Conservation (phyloP, 768 basidiomycete species). For the Coprinopsis sp. region DNA sequence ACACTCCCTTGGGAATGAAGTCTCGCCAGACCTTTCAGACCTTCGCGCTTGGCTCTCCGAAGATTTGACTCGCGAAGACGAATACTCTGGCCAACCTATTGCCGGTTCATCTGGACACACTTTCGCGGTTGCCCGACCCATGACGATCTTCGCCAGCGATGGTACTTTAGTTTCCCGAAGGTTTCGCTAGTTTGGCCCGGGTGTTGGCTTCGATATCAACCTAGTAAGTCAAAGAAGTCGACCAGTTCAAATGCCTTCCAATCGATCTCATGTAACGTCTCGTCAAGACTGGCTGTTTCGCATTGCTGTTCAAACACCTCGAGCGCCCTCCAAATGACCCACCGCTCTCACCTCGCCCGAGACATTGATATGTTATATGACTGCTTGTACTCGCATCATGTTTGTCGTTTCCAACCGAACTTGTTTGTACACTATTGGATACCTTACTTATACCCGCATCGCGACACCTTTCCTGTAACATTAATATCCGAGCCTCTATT, state of each 20-base stretch:
- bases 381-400: too few species aligned
- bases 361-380: too few species aligned
- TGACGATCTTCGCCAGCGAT: background rate
- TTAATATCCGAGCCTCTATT: background rate
- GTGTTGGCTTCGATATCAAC: background rate
- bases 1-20: background rate
- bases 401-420: too few species aligned
- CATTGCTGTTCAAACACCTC: too few species aligned
- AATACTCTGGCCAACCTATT: background rate
- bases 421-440: background rate
- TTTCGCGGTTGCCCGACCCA: background rate
- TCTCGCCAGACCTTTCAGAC: constrained; percentile 22
- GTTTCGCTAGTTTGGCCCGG: background rate
- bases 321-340: too few species aligned
- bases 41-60: constrained; percentile 29
- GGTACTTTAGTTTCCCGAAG: background rate
- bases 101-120: background rate
- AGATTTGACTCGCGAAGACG: constrained; percentile 15
- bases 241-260: too few species aligned
- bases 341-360: too few species aligned
- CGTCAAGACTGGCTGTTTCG: too few species aligned
- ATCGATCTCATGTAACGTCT: too few species aligned
- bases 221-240: background rate
- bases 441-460: background rate
- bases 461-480: background rate